Conservation (phyloP, 2,329 filamentous ascomycete species). For the Macrophomina pseudophaseolina region DNA sequence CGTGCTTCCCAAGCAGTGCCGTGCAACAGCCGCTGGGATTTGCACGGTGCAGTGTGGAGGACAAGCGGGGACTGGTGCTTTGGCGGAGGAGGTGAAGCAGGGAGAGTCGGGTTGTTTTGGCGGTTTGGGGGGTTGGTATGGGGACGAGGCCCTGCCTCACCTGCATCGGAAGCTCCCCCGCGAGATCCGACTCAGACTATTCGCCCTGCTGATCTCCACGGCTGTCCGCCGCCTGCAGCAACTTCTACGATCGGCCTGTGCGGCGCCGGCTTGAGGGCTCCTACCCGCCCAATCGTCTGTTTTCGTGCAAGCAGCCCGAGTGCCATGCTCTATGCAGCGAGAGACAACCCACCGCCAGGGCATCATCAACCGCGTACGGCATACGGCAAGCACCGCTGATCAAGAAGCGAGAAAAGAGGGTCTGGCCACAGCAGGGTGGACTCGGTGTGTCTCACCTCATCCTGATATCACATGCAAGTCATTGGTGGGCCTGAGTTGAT, state of each 20-base stretch:
- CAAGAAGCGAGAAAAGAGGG: background rate
- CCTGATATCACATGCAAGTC: background rate
- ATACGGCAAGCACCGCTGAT: background rate
- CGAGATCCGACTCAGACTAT: background rate
- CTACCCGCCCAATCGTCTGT: no score
- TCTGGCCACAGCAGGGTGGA: background rate
- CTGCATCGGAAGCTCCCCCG: conserved; percentile 5
- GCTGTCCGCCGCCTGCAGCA: background rate
- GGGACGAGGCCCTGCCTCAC: background rate
- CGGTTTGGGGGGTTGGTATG: background rate
- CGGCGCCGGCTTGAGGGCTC: no score
- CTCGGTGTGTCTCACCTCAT: background rate
- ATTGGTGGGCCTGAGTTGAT: background rate
- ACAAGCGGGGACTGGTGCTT: background rate
- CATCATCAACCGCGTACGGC: no score
- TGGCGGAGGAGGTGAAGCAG: background rate
- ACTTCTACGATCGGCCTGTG: no score
- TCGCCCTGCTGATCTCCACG: background rate
- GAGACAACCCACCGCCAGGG: no score
- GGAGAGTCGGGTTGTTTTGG: background rate
- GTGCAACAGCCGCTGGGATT: background rate
- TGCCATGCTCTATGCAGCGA: no score
- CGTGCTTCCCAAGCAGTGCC: background rate
- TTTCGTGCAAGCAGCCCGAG: no score
- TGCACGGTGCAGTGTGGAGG: background rate